phyloP scores from a whole-genome alignment of 306 rosid genomes.

The Gastrolobium bilobum region DNA sequence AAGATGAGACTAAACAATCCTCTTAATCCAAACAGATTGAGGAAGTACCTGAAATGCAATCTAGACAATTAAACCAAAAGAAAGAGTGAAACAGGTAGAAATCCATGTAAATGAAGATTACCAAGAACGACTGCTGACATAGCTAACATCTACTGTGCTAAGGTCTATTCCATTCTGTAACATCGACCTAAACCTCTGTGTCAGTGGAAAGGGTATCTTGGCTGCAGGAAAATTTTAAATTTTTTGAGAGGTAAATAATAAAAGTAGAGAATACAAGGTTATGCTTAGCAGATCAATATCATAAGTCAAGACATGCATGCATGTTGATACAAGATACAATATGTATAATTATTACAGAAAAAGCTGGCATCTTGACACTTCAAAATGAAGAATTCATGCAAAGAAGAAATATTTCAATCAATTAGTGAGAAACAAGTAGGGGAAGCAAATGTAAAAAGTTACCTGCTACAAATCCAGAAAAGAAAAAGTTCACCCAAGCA shows the following conservation, averaged over 20 bases:
- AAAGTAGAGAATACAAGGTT: constrained; percentile 35
- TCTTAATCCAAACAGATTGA: constrained; percentile 95
- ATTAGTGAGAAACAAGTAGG: constrained; percentile 18
- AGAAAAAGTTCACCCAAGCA: constrained; percentile 99
- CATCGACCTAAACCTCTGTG: constrained; percentile 98
- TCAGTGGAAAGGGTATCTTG: constrained; percentile 97
- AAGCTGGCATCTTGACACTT: background rate
- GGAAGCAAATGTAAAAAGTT: constrained; percentile 37
- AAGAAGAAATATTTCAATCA: constrained; percentile 23
- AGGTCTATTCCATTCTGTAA: constrained; percentile 98
- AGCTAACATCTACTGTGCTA: constrained; percentile 99
- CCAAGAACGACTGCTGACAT: constrained; percentile 99
- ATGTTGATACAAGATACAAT: background rate
- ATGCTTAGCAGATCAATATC: constrained; percentile 22
- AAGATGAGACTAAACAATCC: constrained; percentile 98
- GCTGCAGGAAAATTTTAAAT: constrained; percentile 65
- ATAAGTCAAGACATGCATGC: background rate
- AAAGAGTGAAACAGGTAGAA: constrained; percentile 12
- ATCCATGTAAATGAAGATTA: constrained; percentile 51
- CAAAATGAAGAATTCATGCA: constrained; percentile 17
- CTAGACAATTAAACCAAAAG: constrained; percentile 40
- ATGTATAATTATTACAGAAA: constrained; percentile 21
- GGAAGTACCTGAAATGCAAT: constrained; percentile 83
- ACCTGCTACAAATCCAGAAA: constrained; percentile 99
- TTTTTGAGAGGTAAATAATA: constrained; percentile 24